Conservation (phyloP, 352 stramenopile species). For the Phytophthora pinifolia region DNA sequence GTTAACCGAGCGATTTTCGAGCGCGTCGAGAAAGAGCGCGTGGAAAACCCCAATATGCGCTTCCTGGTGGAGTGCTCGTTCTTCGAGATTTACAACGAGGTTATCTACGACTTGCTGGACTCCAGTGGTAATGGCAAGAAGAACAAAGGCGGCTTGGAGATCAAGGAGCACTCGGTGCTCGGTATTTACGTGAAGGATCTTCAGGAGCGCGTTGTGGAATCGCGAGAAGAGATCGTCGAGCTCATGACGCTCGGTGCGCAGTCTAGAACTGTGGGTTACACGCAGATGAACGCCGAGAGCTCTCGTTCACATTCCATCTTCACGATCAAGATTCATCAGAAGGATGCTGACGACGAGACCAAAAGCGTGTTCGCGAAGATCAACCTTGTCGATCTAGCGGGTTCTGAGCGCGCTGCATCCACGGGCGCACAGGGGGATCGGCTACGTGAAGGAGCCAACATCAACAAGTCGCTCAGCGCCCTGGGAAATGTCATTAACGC, state of each 20-base stretch:
- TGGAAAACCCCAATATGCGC: constrained; percentile 66
- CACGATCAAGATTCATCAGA: constrained; percentile 95
- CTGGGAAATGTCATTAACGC: constrained; percentile 95
- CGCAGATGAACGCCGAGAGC: constrained; percentile 93
- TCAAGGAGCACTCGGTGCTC: constrained; percentile 93
- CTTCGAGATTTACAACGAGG: constrained; percentile 97
- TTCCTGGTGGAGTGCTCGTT: constrained; percentile 93
- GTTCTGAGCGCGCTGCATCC: constrained; percentile 89
- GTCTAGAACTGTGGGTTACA: constrained; percentile 79
- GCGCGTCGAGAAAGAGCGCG: constrained; percentile 64
- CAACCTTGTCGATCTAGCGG: constrained; percentile 94
- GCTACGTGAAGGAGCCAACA: constrained; percentile 93
- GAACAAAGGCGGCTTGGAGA: constrained; percentile 88
- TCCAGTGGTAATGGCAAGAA: constrained; percentile 87
- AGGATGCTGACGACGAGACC: constrained; percentile 78
- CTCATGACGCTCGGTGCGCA: constrained; percentile 73
- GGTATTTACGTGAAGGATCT: constrained; percentile 95
- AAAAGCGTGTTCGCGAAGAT: constrained; percentile 93
- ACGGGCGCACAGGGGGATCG: constrained; percentile 90
- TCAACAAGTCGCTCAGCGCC: constrained; percentile 93
- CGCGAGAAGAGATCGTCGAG: constrained; percentile 81
- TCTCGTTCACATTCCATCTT: constrained; percentile 96
- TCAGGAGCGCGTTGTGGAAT: constrained; percentile 87
- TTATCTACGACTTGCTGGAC: constrained; percentile 94
- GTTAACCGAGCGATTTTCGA: constrained; percentile 92